These are phyloP conservation scores for Aristolochia contorta DNA, from an alignment of 164 flowering plant species.

Conservation along the genomic window DNA sequence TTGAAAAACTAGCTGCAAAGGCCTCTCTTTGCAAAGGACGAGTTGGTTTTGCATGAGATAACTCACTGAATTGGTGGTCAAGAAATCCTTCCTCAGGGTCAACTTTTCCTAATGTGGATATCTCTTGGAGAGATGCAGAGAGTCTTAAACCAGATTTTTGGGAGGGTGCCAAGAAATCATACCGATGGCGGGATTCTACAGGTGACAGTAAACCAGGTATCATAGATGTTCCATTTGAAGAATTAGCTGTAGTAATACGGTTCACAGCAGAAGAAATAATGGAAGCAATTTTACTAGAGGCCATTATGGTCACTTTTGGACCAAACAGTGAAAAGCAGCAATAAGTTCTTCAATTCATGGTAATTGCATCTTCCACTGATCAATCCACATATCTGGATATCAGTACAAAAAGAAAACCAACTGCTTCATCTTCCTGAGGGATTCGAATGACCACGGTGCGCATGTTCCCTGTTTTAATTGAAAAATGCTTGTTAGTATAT, in stretches of 20 bases:
- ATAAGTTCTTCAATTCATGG: too few relatives aligned
- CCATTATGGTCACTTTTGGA: slow-evolving; percentile 15
- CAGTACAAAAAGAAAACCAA: slow-evolving; percentile 40
- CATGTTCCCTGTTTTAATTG: too few relatives aligned
- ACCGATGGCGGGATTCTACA: slow-evolving; percentile 22
- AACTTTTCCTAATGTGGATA: slow-evolving; percentile 45
- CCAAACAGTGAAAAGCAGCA: too few relatives aligned
- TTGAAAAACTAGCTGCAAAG: slow-evolving; percentile 63
- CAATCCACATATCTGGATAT: slow-evolving; percentile 15
- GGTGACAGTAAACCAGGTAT: slow-evolving; percentile 36
- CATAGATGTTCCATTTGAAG: slow-evolving; percentile 29
- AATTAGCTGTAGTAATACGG: slow-evolving; percentile 25
- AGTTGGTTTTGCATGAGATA: slow-evolving; percentile 21
- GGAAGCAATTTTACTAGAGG: slow-evolving; percentile 31
- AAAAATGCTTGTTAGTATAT: too few relatives aligned
- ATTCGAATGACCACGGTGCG: too few relatives aligned
- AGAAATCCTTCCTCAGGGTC: slow-evolving; percentile 40
- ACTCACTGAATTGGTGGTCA: slow-evolving; percentile 16
- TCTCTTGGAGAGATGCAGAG: slow-evolving; percentile 83
- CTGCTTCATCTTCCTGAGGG: slow-evolving; percentile 45
- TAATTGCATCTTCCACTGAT: background rate
- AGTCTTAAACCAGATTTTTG: slow-evolving; percentile 39
- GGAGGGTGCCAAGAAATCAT: slow-evolving; percentile 23
- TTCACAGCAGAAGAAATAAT: slow-evolving; percentile 26
- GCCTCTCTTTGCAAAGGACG: slow-evolving; percentile 40